A percentile compares a stretch with the other conserved stretches of the same genome.
Conservation (phyloP, 2,329 filamentous ascomycete genomes). For the Ophiostoma triangulosporum region DNA sequence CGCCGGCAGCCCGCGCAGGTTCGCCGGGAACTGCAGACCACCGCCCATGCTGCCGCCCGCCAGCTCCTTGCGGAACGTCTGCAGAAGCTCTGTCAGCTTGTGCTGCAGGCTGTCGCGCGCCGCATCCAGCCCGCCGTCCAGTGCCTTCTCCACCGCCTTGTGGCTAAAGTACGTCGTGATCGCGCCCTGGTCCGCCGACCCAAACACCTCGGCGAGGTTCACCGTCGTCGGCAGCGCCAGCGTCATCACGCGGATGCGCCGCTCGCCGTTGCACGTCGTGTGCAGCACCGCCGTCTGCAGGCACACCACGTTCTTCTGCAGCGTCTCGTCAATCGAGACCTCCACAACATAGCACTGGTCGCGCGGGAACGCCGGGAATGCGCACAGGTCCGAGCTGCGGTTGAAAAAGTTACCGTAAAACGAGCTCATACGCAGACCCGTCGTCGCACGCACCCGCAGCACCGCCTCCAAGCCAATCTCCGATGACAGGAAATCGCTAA, state of each 20-base stretch:
- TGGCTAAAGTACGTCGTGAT: slow-evolving; percentile 92
- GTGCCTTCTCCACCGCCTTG: slow-evolving; percentile 85
- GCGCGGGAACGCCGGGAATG: slow-evolving; percentile 93
- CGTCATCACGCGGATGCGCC: slow-evolving; percentile 88
- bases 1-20: slow-evolving; percentile 75
- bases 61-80: slow-evolving; percentile 94
- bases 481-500: slow-evolving; percentile 90
- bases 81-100: slow-evolving; percentile 83
- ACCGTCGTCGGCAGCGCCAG: slow-evolving; percentile 86
- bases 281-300: slow-evolving; percentile 90
- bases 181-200: slow-evolving; percentile 85
- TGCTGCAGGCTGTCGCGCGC: slow-evolving; percentile 81
- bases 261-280: slow-evolving; percentile 94
- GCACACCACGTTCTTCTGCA: slow-evolving; percentile 84
- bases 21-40: slow-evolving; percentile 85
- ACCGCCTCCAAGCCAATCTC: slow-evolving; percentile 96
- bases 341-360: slow-evolving; percentile 97
- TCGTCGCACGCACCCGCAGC: slow-evolving; percentile 86
- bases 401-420: slow-evolving; percentile 99
- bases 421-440: slow-evolving; percentile 86
- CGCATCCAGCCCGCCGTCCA: slow-evolving; percentile 70
- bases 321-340: slow-evolving; percentile 90
- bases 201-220: slow-evolving; percentile 80
- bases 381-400: slow-evolving; percentile 89
- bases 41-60: slow-evolving; percentile 92